A percentile compares a stretch with the other conserved stretches of the same genome.
Evolutionary conservation across 768 basidiomycete genomes (phyloP).

Genomic region (Candolleomyces aberdarensis): DNA sequence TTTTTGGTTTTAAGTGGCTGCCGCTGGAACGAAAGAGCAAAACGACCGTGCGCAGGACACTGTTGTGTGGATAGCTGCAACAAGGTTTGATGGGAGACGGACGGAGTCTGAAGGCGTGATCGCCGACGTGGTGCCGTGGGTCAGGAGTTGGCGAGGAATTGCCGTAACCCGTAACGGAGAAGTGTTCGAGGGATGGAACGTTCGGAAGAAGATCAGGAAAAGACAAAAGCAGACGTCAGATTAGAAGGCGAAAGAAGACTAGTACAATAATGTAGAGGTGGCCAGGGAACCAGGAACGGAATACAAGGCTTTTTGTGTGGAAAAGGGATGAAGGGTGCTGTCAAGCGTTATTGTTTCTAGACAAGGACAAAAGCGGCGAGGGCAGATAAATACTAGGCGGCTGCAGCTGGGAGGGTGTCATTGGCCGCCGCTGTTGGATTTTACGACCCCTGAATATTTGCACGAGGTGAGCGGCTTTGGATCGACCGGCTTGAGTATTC

Average conservation of each 20-base stretch:
- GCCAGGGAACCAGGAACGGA: constrained; percentile 3
- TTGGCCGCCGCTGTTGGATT: background rate
- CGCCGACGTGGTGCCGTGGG: background rate
- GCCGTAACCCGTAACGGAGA: background rate
- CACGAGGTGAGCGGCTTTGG: background rate
- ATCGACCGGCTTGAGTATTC: background rate
- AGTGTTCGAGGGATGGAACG: background rate
- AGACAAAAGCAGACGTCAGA: background rate
- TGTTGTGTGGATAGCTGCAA: constrained; percentile 38
- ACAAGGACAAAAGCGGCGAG: constrained; percentile 16
- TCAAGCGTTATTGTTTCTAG: constrained; percentile 17
- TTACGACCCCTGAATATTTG: background rate
- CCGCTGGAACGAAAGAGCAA: constrained; percentile 23
- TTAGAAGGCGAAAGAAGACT: constrained; percentile 2
- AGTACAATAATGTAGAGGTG: constrained; percentile 4
- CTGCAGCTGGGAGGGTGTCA: background rate
- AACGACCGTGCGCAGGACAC: constrained; percentile 17
- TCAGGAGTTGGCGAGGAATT: background rate
- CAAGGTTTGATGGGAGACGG: constrained; percentile 35
- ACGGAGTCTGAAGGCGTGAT: constrained; percentile 26
- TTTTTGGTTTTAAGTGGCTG: constrained; percentile 31
- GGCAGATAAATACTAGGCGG: constrained; percentile 9
- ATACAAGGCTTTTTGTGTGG: constrained; percentile 3
- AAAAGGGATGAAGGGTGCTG: background rate
- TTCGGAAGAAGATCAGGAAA: background rate